Base-by-base conservation (phyloP, 139 green algal species). In the Tetraselmis striata region DNA sequence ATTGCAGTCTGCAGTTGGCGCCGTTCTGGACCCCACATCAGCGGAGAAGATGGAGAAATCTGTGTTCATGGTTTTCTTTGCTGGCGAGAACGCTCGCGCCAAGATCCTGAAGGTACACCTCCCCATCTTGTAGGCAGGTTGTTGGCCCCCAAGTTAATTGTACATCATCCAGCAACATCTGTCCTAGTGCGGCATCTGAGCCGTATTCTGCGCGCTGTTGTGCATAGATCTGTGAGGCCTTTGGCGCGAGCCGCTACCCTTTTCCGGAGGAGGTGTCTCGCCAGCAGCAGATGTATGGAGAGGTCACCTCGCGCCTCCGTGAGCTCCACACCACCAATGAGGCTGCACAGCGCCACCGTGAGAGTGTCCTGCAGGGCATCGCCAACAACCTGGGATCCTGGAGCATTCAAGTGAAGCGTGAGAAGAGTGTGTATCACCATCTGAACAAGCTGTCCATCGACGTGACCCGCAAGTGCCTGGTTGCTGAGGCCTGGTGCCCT, bases 31-130 rank as follows among this genome's bases (percentile, higher is more conserved):
- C 86, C 95, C 95, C 1, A 87, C 87, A 77, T 93, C 90, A 30
- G 92, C 92, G 22, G 96, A 98, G 88, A 85, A 88, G 59, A 79
- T 94, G 82, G 92, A 96, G 83, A 99, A 99, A 92, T 82, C 87
- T 28, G 96, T 99, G 75, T 99, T 98, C 89, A 93, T 98, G 28
- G 94, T 98, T 23, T 99, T 99, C 89, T 99, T 97, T 83, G 91
- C 97, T 30, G 97, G 97, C 67, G 97, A 99, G 83, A 86, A 95
- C 0, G 94, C 95, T 0, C 87, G 93, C 23, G 83, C 88, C 75
- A 99, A 99, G 90, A 94, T 99, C 59, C 83, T 94, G 18, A 99
- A 97, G 90, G 91, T 94, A 58, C 2, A 28, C 1, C 31, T 77
- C 18, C 23, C 23, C 23, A 77, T n/a, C 27, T 23, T 77, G 26